Conservation (phyloP, 2,329 filamentous ascomycete genomes). For the Samsoniella hepiali region DNA sequence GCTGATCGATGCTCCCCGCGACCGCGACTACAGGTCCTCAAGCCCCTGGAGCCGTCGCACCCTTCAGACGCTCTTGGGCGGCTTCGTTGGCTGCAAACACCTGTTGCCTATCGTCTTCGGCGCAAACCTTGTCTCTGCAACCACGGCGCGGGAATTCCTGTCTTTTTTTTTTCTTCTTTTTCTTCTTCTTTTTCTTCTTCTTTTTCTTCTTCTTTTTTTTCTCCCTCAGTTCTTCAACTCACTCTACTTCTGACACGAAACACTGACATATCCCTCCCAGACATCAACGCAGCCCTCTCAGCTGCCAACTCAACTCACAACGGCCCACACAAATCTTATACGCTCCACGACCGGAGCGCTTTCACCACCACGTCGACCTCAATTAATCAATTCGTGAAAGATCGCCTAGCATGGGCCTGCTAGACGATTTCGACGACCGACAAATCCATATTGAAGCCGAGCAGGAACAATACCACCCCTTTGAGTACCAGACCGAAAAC, state of each 20-base stretch:
- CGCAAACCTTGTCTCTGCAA: neutral
- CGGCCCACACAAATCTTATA: conserved; percentile 7
- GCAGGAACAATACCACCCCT: conserved; percentile 61
- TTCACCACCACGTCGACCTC: neutral
- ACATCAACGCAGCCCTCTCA: conserved; percentile 1
- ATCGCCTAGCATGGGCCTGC: conserved; percentile 68
- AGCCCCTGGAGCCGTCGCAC: neutral
- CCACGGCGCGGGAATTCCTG: neutral
- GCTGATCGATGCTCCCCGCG: neutral
- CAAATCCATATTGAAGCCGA: conserved; percentile 59
- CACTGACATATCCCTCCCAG: neutral
- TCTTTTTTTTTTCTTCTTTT: neutral
- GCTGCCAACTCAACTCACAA: conserved; percentile 8
- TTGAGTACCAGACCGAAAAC: conserved; percentile 87
- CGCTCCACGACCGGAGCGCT: neutral
- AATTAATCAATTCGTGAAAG: conserved; percentile 24
- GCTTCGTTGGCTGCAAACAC: neutral
- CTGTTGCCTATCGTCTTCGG: neutral
- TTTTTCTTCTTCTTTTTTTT: neutral
- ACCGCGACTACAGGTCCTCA: neutral
- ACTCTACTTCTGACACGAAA: neutral
- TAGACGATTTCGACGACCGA: conserved; percentile 66
- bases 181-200: neutral
- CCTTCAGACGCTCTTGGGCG: neutral
- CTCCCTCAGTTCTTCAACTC: neutral